Evolutionary conservation across 2,329 filamentous ascomycete genomes (phyloP), one percentile per base, ranked within the genome.

Genomic region (Ophiostoma piceae): DNA sequence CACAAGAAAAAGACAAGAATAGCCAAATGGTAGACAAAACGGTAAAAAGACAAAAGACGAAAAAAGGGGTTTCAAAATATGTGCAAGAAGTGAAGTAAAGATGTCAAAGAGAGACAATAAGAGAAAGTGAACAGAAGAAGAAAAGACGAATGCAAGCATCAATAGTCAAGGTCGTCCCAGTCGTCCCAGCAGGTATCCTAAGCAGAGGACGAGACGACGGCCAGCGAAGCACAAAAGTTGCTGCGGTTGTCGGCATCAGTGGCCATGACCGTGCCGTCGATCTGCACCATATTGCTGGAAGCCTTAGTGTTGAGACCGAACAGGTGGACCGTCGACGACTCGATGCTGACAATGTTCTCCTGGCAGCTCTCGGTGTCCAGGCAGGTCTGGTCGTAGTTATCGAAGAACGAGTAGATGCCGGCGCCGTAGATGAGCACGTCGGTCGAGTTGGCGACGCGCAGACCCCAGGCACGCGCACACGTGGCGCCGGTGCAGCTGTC

Each of bases 361-460:
- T 94, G 92, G 81, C 92, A 95, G 74, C 85, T 86, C 77, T 91
- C 85, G 11, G 83, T 83, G 51, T 79, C 78, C 19, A 94, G 84
- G 75, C 92, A 95, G 22, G 83, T 82, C 79, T 93, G 90, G 51
- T 80, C 82, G 79, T 94, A 94, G 83, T 93, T 92, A 78, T 94
- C 86, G 76, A 92, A 94, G 85, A 94, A 94, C 74, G 85, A 89
- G 84, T 94, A 94, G 71, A 94, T 80, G 35, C 91, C 91, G 5
- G 86, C 89, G 65, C 91, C 91, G 76, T 89, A 92, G 75, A 93
- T 80, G 76, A 85, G 87, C 22, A 93, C 77, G 72, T 92, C 85
- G 11, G 82, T 83, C 2, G 89, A 92, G 78, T 90, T 84, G 69
- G 87, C 80, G 57, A 92, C 83, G 32, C 91, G 89, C 65, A 95